Conservation (phyloP, 768 basidiomycete species). For the Amanita pseudoporphyria region DNA sequence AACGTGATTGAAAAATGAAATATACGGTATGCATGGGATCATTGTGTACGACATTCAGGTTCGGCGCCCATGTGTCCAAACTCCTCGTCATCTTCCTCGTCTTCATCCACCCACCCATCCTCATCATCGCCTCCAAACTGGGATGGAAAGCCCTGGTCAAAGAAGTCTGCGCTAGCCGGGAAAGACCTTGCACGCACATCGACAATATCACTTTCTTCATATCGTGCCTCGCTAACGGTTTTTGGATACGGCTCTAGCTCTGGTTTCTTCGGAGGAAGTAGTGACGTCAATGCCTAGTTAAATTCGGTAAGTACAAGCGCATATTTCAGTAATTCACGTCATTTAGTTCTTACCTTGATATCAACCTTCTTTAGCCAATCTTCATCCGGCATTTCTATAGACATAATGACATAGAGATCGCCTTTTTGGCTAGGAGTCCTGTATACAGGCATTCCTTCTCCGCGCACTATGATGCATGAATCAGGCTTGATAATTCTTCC, state of each 20-base stretch:
- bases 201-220: constrained; percentile 69
- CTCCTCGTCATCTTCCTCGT: constrained; percentile 46
- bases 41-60: constrained; percentile 58
- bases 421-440: constrained; percentile 61
- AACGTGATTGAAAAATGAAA: not conserved
- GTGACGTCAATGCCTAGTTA: constrained; percentile 45
- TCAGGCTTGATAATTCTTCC: constrained; percentile 70
- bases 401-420: constrained; percentile 73
- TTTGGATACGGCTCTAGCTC: constrained; percentile 66
- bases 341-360: constrained; percentile 31
- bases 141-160: constrained; percentile 60
- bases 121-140: constrained; percentile 71
- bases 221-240: constrained; percentile 59
- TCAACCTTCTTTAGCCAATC: constrained; percentile 69
- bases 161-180: constrained; percentile 65
- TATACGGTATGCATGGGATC: constrained; percentile 11
- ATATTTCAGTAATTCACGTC: not conserved
- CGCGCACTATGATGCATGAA: constrained; percentile 63
- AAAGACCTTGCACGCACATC: constrained; percentile 79
- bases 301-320: not conserved
- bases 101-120: constrained; percentile 62
- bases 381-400: constrained; percentile 81
- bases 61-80: constrained; percentile 17
- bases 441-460: constrained; percentile 86
- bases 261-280: constrained; percentile 71